phyloP scores from a whole-genome alignment of 768 basidiomycete genomes.

The Leucocoprinus sp. region DNA sequence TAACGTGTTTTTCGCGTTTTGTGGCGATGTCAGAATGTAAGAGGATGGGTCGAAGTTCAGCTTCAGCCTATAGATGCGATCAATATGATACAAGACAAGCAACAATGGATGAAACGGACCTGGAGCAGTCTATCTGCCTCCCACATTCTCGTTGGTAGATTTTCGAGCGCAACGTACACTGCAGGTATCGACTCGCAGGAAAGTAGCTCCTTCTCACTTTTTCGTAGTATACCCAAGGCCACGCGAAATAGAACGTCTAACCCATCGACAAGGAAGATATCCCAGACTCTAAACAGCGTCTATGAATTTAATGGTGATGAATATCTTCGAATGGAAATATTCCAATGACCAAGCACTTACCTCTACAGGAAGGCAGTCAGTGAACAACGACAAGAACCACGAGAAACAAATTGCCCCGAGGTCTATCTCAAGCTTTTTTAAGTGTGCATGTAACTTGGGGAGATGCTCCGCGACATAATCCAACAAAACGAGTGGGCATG shows the following conservation, averaged over 20 bases:
- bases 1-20: constrained; percentile 35
- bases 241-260: constrained; percentile 87
- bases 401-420: constrained; percentile 94
- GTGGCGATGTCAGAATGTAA: constrained; percentile 38
- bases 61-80: constrained; percentile 16
- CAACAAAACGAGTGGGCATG: constrained; percentile 84
- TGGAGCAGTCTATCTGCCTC: constrained; percentile 84
- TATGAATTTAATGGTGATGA: constrained; percentile 20
- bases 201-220: constrained; percentile 77
- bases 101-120: constrained; percentile 36
- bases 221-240: constrained; percentile 78
- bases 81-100: background rate
- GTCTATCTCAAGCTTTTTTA: constrained; percentile 78
- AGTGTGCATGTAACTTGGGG: constrained; percentile 69
- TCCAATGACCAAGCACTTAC: constrained; percentile 30
- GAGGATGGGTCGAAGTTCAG: constrained; percentile 38
- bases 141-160: constrained; percentile 90
- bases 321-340: background rate
- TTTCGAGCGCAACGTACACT: constrained; percentile 84
- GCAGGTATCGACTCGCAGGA: constrained; percentile 80
- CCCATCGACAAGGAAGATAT: constrained; percentile 90
- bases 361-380: constrained; percentile 93
- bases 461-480: constrained; percentile 77
- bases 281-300: constrained; percentile 96
- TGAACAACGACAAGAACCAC: constrained; percentile 96